Percentiles rank a stretch among this genome's conserved stretches.
Evolutionary conservation across 805 yeast genomes (phyloP).

Genomic region (Kuraishia ogatae): DNA sequence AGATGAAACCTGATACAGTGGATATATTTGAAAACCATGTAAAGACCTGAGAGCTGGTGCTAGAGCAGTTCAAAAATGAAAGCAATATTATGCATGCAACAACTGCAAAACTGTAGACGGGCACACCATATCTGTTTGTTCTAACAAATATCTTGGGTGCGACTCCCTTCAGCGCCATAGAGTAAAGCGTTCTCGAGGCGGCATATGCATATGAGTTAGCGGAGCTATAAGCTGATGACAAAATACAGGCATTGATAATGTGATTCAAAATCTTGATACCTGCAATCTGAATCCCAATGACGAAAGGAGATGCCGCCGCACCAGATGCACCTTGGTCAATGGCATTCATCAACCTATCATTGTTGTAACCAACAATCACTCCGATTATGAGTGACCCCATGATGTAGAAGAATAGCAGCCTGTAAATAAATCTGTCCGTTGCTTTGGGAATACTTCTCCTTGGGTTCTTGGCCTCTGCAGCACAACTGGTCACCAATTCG

Average conservation of each 20-base stretch:
- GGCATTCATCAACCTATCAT: constrained; percentile 38
- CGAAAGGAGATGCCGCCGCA: constrained; percentile 83
- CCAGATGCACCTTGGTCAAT: constrained; percentile 39
- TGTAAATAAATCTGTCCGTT: constrained; percentile 48
- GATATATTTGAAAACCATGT: constrained; percentile 60
- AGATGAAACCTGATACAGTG: constrained; percentile 58
- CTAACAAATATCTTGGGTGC: constrained; percentile 60
- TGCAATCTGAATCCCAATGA: constrained; percentile 69
- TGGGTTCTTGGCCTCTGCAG: constrained; percentile 53
- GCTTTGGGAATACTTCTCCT: constrained; percentile 57
- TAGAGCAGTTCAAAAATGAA: constrained; percentile 59
- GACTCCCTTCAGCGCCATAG: constrained; percentile 65
- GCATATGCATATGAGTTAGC: constrained; percentile 71
- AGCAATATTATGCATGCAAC: constrained; percentile 40
- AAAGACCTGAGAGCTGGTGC: constrained; percentile 51
- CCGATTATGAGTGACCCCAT: constrained; percentile 50
- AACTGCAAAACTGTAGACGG: constrained; percentile 44
- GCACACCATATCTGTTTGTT: constrained; percentile 64
- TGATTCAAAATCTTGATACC: constrained; percentile 63
- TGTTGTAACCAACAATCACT: constrained; percentile 43
- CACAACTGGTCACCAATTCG: constrained; percentile 49
- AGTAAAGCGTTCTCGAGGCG: constrained; percentile 66
- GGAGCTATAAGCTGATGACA: constrained; percentile 44
- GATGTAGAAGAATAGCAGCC: constrained; percentile 53
- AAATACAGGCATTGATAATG: constrained; percentile 68